Conservation (phyloP, 495 filamentous ascomycete species). For the Hyaloscypha finlandica region DNA sequence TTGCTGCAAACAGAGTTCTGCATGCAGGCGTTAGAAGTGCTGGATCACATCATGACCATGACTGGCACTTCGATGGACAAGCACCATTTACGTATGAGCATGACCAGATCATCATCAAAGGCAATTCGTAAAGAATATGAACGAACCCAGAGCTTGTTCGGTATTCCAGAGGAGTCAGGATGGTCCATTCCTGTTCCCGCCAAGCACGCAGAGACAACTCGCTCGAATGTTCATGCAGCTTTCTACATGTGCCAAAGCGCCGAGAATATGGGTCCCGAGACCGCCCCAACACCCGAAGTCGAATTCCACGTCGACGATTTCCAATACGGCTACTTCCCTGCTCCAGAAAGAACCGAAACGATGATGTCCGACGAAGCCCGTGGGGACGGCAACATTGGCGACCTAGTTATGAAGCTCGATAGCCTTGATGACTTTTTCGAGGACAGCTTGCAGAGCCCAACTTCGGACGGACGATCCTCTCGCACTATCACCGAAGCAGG, state of each 20-base stretch:
- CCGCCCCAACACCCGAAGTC: slow-evolving; percentile 78
- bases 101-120: slow-evolving; percentile 79
- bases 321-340: slow-evolving; percentile 74
- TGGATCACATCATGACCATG: slow-evolving; percentile 94
- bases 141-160: slow-evolving; percentile 89
- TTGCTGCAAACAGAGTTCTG: slow-evolving; percentile 92
- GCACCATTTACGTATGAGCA: slow-evolving; percentile 95
- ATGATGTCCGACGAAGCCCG: slow-evolving; percentile 90
- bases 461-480: slow-evolving; percentile 58
- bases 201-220: slow-evolving; percentile 77
- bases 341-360: slow-evolving; percentile 72
- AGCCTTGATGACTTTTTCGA: slow-evolving; percentile 97
- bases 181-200: slow-evolving; percentile 97
- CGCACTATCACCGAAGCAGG: slow-evolving; percentile 62
- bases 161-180: slow-evolving; percentile 91
- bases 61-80: slow-evolving; percentile 90
- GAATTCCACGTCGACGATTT: slow-evolving; percentile 93
- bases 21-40: slow-evolving; percentile 82
- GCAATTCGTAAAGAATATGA: slow-evolving; percentile 92
- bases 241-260: slow-evolving; percentile 83
- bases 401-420: slow-evolving; percentile 87
- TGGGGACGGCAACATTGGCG: slow-evolving; percentile 71
- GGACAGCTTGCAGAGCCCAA: slow-evolving; percentile 52
- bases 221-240: slow-evolving; percentile 92
- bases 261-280: slow-evolving; percentile 56